Base-by-base conservation (phyloP, 345 rosid genomes). In the Lagerstroemia speciosa region DNA sequence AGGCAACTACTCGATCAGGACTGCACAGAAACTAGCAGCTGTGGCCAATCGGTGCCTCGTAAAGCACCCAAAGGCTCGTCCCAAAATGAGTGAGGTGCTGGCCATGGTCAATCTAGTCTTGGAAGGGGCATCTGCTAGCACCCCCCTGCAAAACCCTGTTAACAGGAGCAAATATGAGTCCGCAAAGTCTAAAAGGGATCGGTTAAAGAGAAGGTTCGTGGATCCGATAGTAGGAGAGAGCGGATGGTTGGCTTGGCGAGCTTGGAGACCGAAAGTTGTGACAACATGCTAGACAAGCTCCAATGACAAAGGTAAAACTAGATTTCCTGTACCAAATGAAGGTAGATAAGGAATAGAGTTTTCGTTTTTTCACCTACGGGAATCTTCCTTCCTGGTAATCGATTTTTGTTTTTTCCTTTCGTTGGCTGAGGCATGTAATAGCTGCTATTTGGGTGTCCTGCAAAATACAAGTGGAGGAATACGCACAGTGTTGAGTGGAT, bases 41-140 rank as follows among this genome's bases (percentile, higher is more conserved):
- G 82, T 94, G 30, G 97, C 99, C 20, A 94, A 89, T 82, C 76
- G 80, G 41, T 94, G 96, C 85, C 76, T 94, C 72, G 71, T 76
- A 43, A 78, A 84, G 57, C 89, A 88, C 69, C 84, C 89, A 0
- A 91, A 88, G 65, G 29, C 73, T 0, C 90, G 96, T 14, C 96
- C 97, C 16, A 91, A 83, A 50, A 89, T 94, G 93, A 85, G 93
- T 20, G 83, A 94, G 70, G 86, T 91, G 10, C 73, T 88, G 48
- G 88, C 79, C 53, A 86, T 94, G 92, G 81, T 94, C 48, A 78
- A 81, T 55, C 79, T 68, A 63, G 86, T 94, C 43, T 77, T 83
- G 73, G 89, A 82, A 29, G 69, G 83, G 31, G 70, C 85, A 50
- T 43, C 79, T 29, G 86, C 82, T 40, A 86, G 78, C 40, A 78